These are phyloP conservation scores for Trichomonascaceae sp. DNA, from an alignment of 1,139 yeast species.

Conservation along the genomic window DNA sequence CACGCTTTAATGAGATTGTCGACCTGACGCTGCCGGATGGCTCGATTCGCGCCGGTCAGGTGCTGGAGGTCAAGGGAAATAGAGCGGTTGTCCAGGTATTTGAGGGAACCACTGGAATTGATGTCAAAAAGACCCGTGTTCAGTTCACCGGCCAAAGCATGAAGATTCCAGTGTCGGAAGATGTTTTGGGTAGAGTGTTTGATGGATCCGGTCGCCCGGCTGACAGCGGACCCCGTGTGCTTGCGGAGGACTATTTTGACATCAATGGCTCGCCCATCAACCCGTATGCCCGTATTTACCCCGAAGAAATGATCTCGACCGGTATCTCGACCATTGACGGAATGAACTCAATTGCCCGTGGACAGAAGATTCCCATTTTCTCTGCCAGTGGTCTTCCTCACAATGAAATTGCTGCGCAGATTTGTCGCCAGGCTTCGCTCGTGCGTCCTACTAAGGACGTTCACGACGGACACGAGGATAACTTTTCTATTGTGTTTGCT, in stretches of 20 bases:
- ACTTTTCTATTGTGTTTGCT: slow-evolving; percentile 96
- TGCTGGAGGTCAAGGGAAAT: slow-evolving; percentile 90
- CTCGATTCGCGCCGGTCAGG: slow-evolving; percentile 88
- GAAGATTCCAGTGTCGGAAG: slow-evolving; percentile 93
- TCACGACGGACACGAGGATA: slow-evolving; percentile 98
- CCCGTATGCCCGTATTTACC: slow-evolving; percentile 95
- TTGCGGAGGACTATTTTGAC: slow-evolving; percentile 96
- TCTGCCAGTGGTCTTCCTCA: slow-evolving; percentile 99
- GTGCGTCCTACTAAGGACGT: slow-evolving; percentile 99
- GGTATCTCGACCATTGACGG: slow-evolving; percentile 98
- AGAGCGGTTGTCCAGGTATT: slow-evolving; percentile 97
- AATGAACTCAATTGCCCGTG: slow-evolving; percentile 99
- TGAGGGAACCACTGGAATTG: slow-evolving; percentile 96
- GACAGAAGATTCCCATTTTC: slow-evolving; percentile 97
- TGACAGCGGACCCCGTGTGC: slow-evolving; percentile 95
- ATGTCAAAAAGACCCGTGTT: slow-evolving; percentile 91
- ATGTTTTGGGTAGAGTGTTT: slow-evolving; percentile 92
- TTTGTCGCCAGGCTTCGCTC: slow-evolving; percentile 98
- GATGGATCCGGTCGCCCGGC: slow-evolving; percentile 99
- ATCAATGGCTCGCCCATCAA: slow-evolving; percentile 98
- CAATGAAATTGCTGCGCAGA: slow-evolving; percentile 98
- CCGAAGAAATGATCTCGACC: slow-evolving; percentile 98
- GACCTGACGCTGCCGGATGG: slow-evolving; percentile 95
- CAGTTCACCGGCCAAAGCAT: slow-evolving; percentile 93
- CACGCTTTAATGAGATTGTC: slow-evolving; percentile 93